Evolutionary conservation across 768 basidiomycete genomes (phyloP).

Genomic region (Panaeolus papilionaceus): DNA sequence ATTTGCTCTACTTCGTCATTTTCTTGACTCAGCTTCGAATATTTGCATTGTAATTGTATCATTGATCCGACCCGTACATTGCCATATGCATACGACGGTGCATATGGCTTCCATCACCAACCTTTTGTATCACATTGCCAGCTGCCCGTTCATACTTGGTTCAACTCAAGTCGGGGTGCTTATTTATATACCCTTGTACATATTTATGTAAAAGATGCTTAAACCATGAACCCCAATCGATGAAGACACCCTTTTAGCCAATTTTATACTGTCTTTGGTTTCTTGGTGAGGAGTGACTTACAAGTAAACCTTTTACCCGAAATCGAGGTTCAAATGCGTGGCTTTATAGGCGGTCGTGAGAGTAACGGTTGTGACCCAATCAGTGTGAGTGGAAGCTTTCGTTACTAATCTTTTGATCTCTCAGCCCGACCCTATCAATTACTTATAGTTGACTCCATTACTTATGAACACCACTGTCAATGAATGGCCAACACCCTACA

Average conservation of each 20-base stretch:
- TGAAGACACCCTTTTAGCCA: too few species aligned
- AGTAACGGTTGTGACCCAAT: background rate
- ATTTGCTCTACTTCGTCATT: background rate
- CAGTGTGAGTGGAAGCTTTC: background rate
- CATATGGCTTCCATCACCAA: background rate
- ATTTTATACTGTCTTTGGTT: too few species aligned
- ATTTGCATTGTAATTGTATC: background rate
- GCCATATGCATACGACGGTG: too few species aligned
- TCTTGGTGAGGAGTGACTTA: too few species aligned
- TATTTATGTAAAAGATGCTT: too few species aligned
- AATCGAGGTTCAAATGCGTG: background rate
- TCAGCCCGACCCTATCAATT: background rate
- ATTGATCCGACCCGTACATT: background rate
- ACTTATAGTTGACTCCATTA: background rate
- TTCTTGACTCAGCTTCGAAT: background rate
- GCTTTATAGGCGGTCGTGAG: background rate
- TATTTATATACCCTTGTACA: too few species aligned
- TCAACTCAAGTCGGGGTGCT: too few species aligned
- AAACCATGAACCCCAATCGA: too few species aligned
- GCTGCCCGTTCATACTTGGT: background rate
- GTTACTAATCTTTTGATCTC: slow-evolving; percentile 1
- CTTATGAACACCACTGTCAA: background rate
- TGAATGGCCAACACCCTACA: background rate
- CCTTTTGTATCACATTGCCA: background rate
- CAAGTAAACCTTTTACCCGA: too few species aligned